Base-by-base conservation (phyloP, 805 yeast species). In the Candida maltosa region DNA sequence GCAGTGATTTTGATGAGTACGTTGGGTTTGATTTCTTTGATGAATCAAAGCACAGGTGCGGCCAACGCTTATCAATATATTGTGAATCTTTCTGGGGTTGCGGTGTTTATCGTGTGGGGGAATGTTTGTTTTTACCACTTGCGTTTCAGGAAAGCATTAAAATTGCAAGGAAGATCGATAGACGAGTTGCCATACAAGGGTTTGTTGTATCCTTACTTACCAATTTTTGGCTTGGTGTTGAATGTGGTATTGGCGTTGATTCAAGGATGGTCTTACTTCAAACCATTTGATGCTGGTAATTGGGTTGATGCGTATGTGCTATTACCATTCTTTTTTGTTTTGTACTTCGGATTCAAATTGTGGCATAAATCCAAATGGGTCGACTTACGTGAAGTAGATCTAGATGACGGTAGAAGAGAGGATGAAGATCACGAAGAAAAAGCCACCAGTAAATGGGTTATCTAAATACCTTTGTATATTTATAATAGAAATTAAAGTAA, bases 21-120 rank as follows among this genome's bases (percentile, higher is more conserved):
- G 11, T 71, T 75, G 47, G 83, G 81, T 0, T 69, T 76, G 35
- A 47, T 80, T 25, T 70, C 84, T 1, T 59, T 80, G 39, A 68
- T 80, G 76, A 65, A 54, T 41, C 58, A 78, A 31, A 64, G 71
- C 30, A 66, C 80, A 5, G 83, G 84, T 36, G 78, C 84, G 1
- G 70, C 80, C 2, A 51, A 62, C 25, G 85, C 85, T 2, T 80
- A 78, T 56, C 51, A 46, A 22, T 80, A 80, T 50, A 77, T 79
- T 46, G 78, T 78, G 31, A 77, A 75, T 47, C 57, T 80, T 29
- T 69, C 82, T 3, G 86, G 87, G 40, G 83, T 81, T 16, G 76
- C 83, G 2, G 77, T 79, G 3, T 81, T 80, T 39, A 65, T 80
- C 32, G 85, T 79, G 3, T 80, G 87, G 87, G 81, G 79, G 6